Percentiles rank a stretch among this genome's conserved stretches.
Evolutionary conservation across 306 rosid species (phyloP).

Genomic region (Aeschynomene evenia): DNA sequence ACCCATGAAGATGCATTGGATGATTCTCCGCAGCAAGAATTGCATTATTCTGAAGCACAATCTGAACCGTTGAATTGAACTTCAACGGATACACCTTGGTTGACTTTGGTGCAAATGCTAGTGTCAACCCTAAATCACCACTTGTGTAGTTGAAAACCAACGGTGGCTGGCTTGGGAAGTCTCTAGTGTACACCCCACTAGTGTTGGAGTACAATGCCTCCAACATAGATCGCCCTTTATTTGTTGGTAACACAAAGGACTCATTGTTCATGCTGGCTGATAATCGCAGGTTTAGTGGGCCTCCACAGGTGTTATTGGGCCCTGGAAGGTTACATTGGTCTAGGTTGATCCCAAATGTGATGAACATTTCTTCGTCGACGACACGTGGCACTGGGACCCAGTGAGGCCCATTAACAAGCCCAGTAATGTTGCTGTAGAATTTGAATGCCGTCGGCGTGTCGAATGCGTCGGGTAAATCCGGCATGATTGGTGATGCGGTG

Average conservation of each 20-base stretch:
- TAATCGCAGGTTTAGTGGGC: too few species aligned
- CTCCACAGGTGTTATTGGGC: too few species aligned
- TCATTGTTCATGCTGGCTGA: slow-evolving; percentile 74
- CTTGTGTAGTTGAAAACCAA: slow-evolving; percentile 42
- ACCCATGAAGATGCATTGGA: slow-evolving; percentile 63
- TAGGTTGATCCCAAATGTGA: slow-evolving; percentile 40
- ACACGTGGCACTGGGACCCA: slow-evolving; percentile 51
- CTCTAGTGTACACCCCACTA: slow-evolving; percentile 44
- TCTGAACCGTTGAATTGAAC: slow-evolving; percentile 55
- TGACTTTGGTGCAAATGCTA: slow-evolving; percentile 43
- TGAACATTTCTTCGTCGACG: slow-evolving; percentile 54
- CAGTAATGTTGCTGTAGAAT: slow-evolving; percentile 46
- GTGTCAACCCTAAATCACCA: not conserved
- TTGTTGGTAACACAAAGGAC: slow-evolving; percentile 49
- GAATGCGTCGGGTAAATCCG: slow-evolving; percentile 32
- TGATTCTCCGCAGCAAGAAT: slow-evolving; percentile 42
- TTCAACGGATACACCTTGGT: slow-evolving; percentile 56
- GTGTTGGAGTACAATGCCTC: slow-evolving; percentile 36
- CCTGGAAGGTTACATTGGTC: slow-evolving; percentile 20
- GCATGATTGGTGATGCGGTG: slow-evolving; percentile 45
- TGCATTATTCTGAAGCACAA: slow-evolving; percentile 56
- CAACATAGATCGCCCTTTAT: slow-evolving; percentile 38
- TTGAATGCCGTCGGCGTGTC: slow-evolving; percentile 55
- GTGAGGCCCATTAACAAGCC: slow-evolving; percentile 37
- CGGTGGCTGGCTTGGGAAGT: slow-evolving; percentile 54